phyloP scores from a whole-genome alignment of 78 protist genomes.

The Dictyostelium brefeldianum region DNA sequence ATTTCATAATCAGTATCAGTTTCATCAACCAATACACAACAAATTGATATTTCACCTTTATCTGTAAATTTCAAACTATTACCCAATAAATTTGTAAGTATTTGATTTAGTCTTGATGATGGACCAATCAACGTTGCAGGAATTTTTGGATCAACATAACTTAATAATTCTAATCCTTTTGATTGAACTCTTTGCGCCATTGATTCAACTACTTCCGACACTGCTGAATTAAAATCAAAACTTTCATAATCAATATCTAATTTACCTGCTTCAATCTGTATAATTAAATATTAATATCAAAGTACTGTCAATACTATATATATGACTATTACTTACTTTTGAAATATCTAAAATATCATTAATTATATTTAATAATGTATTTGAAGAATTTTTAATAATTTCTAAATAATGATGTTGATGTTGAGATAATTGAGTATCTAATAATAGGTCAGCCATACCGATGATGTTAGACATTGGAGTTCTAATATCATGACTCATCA shows the following conservation, averaged over 20 bases:
- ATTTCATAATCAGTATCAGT: neutral
- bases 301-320: too few relatives aligned
- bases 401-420: constrained; percentile 58
- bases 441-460: constrained; percentile 47
- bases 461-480: constrained; percentile 73
- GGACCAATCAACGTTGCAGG: constrained; percentile 38
- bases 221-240: constrained; percentile 51
- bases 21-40: constrained; percentile 13
- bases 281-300: neutral
- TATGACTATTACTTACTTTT: constrained; percentile 62
- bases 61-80: constrained; percentile 68
- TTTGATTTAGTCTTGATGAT: constrained; percentile 54
- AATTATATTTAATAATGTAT: constrained; percentile 50
- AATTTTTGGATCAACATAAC: constrained; percentile 37
- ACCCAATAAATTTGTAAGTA: constrained; percentile 57
- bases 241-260: constrained; percentile 51
- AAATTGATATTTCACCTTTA: constrained; percentile 61
- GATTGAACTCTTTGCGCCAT: constrained; percentile 77
- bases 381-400: constrained; percentile 61
- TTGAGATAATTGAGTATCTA: constrained; percentile 23
- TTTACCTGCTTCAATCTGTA: constrained; percentile 78
- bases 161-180: constrained; percentile 41
- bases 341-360: constrained; percentile 79
- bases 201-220: constrained; percentile 50
- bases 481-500: constrained; percentile 76